These are phyloP conservation scores for Prinsepia uniflora DNA, from an alignment of 306 rosid species.

Conservation along the genomic window DNA sequence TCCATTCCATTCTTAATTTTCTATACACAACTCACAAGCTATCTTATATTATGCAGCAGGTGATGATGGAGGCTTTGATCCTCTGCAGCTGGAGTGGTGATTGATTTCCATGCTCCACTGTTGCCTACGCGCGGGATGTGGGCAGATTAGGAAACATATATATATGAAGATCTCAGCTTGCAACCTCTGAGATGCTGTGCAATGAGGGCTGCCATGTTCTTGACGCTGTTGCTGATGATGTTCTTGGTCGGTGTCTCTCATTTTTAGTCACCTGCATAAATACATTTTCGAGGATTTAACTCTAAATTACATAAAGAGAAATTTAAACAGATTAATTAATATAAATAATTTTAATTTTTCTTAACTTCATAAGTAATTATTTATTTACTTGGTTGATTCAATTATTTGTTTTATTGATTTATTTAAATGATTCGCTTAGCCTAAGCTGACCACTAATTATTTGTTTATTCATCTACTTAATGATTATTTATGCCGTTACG, in stretches of 20 bases:
- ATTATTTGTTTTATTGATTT: conserved; percentile 11
- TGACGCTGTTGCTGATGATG: conserved; percentile 29
- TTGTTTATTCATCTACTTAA: conserved; percentile 13
- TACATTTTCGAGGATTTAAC: too few relatives aligned
- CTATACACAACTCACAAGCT: conserved; percentile 26
- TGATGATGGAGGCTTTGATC: conserved; percentile 18
- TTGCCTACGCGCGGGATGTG: conserved; percentile 46
- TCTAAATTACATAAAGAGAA: too few relatives aligned
- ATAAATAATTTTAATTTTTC: not conserved
- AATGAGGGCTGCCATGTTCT: conserved; percentile 86
- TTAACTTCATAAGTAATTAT: conserved; percentile 5
- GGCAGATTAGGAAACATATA: conserved; percentile 21
- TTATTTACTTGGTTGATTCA: conserved; percentile 6
- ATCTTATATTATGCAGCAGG: not conserved
- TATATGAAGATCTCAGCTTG: conserved; percentile 39
- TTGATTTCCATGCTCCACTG: conserved; percentile 29
- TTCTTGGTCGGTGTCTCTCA: conserved; percentile 55
- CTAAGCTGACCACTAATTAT: conserved; percentile 6
- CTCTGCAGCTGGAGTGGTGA: conserved; percentile 21
- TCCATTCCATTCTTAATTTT: not conserved
- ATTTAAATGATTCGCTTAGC: conserved; percentile 9
- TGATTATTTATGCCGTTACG: conserved; percentile 22
- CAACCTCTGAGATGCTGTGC: conserved; percentile 70
- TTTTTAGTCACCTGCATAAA: conserved; percentile 40
- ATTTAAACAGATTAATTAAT: too few relatives aligned